Evolutionary conservation across 441 rosid genomes (phyloP).

Genomic region (Bocquillonia castaneifolia): DNA sequence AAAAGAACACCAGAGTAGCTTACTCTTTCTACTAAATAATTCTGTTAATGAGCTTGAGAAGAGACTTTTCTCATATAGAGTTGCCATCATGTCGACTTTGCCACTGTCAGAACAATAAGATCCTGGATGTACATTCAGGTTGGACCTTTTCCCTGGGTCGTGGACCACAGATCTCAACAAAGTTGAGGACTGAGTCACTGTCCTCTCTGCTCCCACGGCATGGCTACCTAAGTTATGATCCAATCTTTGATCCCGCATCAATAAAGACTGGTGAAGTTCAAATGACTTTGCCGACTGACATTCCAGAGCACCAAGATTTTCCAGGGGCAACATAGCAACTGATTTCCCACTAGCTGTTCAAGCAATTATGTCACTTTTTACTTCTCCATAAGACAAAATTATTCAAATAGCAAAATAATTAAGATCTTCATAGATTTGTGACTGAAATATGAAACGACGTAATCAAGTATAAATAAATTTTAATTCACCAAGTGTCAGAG

Average conservation of each 20-base stretch:
- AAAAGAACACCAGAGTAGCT: slow-evolving; percentile 19
- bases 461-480: slow-evolving; percentile 1
- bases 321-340: slow-evolving; percentile 26
- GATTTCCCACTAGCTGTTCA: slow-evolving; percentile 36
- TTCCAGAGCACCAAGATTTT: slow-evolving; percentile 29
- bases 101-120: slow-evolving; percentile 28
- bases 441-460: background rate
- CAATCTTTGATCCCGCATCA: slow-evolving; percentile 28
- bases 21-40: slow-evolving; percentile 46
- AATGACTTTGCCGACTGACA: slow-evolving; percentile 25
- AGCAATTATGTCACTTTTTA: slow-evolving; percentile 19
- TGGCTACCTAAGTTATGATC: slow-evolving; percentile 31
- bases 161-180: slow-evolving; percentile 28
- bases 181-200: slow-evolving; percentile 29
- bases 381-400: slow-evolving; percentile 10
- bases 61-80: slow-evolving; percentile 47
- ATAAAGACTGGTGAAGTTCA: slow-evolving; percentile 28
- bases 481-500: too few species aligned
- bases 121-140: slow-evolving; percentile 25
- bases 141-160: slow-evolving; percentile 25
- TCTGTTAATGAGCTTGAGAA: slow-evolving; percentile 64
- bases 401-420: background rate
- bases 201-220: slow-evolving; percentile 37
- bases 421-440: background rate
- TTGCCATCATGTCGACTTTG: slow-evolving; percentile 30